A percentile compares a stretch with the other conserved stretches of the same genome.
Evolutionary conservation across 2,329 filamentous ascomycete species (phyloP).

Genomic region (Stenocarpella maydis): DNA sequence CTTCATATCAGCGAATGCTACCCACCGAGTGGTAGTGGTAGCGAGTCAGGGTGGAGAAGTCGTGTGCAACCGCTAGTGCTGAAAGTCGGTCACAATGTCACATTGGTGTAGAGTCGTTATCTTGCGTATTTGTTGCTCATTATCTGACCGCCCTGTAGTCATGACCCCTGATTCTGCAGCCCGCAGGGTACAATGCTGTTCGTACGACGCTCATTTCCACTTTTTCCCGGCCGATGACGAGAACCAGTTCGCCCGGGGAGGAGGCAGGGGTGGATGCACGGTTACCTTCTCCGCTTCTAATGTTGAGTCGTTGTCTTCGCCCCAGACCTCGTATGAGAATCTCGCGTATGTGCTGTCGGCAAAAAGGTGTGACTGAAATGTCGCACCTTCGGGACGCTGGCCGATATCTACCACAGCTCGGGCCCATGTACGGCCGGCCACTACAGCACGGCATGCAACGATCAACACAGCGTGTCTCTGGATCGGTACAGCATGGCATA

Average conservation of each 20-base stretch:
- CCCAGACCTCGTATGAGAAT: neutral
- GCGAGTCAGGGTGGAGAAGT: constrained; percentile 11
- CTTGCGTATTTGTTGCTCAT: constrained; percentile 1
- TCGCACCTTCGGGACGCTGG: neutral
- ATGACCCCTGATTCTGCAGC: constrained; percentile 7
- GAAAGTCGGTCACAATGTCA: constrained; percentile 24
- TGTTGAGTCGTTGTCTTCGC: neutral
- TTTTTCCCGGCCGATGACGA: constrained; percentile 8
- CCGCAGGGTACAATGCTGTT: constrained; percentile 20
- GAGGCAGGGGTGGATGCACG: neutral
- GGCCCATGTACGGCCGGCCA: neutral
- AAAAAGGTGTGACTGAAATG: neutral
- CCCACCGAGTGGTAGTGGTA: neutral
- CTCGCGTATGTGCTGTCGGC: neutral
- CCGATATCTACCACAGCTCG: neutral
- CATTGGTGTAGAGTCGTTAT: constrained; percentile 18
- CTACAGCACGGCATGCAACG: neutral
- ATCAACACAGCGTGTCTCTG: neutral
- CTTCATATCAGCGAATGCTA: constrained; percentile 20
- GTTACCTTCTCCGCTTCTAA: neutral
- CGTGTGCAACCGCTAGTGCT: constrained; percentile 18
- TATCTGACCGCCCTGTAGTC: constrained; percentile 13
- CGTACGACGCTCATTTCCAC: constrained; percentile 17
- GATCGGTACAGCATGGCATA: neutral
- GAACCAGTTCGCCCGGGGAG: neutral